Percentiles rank a stretch among this genome's conserved stretches.
These are phyloP conservation scores for Medicago arabica DNA, from an alignment of 306 rosid genomes.

Conservation along the genomic window DNA sequence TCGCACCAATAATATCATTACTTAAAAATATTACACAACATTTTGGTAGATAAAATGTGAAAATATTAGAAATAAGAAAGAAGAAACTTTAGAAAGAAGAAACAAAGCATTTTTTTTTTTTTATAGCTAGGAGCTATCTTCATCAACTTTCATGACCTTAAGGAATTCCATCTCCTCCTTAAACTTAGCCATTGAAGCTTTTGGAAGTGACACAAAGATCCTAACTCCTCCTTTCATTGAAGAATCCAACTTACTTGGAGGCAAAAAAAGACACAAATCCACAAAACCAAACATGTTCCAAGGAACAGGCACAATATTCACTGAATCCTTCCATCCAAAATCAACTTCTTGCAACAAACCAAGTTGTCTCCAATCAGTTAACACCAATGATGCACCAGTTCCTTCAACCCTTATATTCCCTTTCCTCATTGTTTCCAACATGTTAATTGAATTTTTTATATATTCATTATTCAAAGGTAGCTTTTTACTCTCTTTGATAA, in stretches of 20 bases:
- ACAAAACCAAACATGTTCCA: conserved; percentile 53
- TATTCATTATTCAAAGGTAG: conserved; percentile 36
- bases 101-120: neutral
- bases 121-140: neutral
- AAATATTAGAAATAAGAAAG: neutral
- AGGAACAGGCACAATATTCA: conserved; percentile 54
- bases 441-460: conserved; percentile 39
- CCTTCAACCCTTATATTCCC: conserved; percentile 38
- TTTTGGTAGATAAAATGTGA: too few species aligned
- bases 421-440: conserved; percentile 41
- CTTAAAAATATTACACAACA: too few species aligned
- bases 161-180: conserved; percentile 58
- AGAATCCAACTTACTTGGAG: conserved; percentile 55
- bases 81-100: neutral
- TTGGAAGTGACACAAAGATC: conserved; percentile 55
- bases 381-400: conserved; percentile 47
- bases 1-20: too few species aligned
- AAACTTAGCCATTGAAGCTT: conserved; percentile 54
- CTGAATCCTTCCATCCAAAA: conserved; percentile 56
- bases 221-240: conserved; percentile 60
- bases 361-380: conserved; percentile 67
- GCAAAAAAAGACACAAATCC: conserved; percentile 60
- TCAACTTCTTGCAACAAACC: conserved; percentile 56
- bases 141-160: conserved; percentile 35
- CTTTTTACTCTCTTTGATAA: conserved; percentile 55